Evolutionary conservation across 2,329 filamentous ascomycete genomes (phyloP).

Genomic region (Chaetomium sp.): DNA sequence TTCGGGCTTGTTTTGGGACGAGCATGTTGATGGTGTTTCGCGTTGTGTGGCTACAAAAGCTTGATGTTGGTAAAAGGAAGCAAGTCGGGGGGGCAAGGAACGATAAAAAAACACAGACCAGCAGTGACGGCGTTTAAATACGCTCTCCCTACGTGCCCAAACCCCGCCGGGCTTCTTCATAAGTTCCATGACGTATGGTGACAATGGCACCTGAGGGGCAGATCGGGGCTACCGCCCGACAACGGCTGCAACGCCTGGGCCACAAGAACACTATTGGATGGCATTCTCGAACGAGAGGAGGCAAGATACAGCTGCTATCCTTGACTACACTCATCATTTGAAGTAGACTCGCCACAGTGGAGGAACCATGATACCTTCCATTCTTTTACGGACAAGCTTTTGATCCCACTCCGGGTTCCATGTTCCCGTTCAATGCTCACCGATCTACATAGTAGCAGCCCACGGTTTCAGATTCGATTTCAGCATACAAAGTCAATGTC

Average conservation of each 20-base stretch:
- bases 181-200: conserved; percentile 23
- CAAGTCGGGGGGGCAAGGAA: not conserved
- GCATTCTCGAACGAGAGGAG: not conserved
- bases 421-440: too few species aligned
- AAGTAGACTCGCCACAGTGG: not conserved
- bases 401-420: too few species aligned
- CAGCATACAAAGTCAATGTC: too few species aligned
- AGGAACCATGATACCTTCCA: not conserved
- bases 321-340: not conserved
- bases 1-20: not conserved
- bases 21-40: conserved; percentile 12
- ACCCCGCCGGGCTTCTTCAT: not conserved
- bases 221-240: conserved; percentile 1
- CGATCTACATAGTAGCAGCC: too few species aligned
- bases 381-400: too few species aligned
- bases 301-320: not conserved
- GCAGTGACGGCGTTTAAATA: conserved; percentile 1
- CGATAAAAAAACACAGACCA: too few species aligned
- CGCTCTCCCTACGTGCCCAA: not conserved
- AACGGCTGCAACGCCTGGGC: conserved; percentile 13
- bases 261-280: conserved; percentile 10
- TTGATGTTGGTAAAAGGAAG: not conserved
- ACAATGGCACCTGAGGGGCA: conserved; percentile 9
- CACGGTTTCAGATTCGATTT: too few species aligned
- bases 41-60: not conserved